These are phyloP conservation scores for Simmondsia chinensis DNA, from an alignment of 148 eudicot species.

Conservation along the genomic window DNA sequence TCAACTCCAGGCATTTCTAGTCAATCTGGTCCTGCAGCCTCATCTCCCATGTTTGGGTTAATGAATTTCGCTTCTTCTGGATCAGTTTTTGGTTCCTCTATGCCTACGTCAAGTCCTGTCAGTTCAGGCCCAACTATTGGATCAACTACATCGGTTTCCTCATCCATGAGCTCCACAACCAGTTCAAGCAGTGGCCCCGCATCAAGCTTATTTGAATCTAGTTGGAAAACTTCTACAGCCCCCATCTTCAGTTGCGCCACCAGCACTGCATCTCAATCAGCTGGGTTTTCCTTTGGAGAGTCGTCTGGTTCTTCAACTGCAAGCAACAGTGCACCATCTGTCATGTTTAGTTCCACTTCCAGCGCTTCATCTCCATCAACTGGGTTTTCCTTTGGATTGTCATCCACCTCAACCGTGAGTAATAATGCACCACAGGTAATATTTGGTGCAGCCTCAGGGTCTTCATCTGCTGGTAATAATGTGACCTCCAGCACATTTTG, in stretches of 20 bases:
- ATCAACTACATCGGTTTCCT: slow-evolving; percentile 17
- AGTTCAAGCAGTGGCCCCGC: slow-evolving; percentile 20
- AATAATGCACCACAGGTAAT: too few relatives aligned
- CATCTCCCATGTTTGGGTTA: slow-evolving; percentile 14
- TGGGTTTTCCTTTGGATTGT: slow-evolving; percentile 12
- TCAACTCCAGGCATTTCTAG: slow-evolving; percentile 14
- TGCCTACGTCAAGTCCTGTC: slow-evolving; percentile 11
- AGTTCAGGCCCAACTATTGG: slow-evolving; percentile 19
- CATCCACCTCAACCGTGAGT: slow-evolving; percentile 11
- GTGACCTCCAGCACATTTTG: background rate
- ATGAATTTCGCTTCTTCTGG: slow-evolving; percentile 17
- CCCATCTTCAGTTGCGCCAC: slow-evolving; percentile 15
- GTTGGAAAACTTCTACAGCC: slow-evolving; percentile 26
- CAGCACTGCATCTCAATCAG: slow-evolving; percentile 16
- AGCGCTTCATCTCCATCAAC: slow-evolving; percentile 7
- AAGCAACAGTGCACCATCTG: slow-evolving; percentile 16
- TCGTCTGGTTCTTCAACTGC: slow-evolving; percentile 20
- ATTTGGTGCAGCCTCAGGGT: too few relatives aligned
- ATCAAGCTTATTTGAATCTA: slow-evolving; percentile 23
- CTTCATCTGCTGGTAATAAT: too few relatives aligned
- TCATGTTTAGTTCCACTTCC: slow-evolving; percentile 5
- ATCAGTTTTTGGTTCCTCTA: slow-evolving; percentile 23
- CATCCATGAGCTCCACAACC: slow-evolving; percentile 15
- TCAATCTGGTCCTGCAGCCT: slow-evolving; percentile 19
- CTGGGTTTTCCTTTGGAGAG: slow-evolving; percentile 33